Base-by-base conservation (phyloP, 148 eudicot genomes). In the Heliosperma pusillum region DNA sequence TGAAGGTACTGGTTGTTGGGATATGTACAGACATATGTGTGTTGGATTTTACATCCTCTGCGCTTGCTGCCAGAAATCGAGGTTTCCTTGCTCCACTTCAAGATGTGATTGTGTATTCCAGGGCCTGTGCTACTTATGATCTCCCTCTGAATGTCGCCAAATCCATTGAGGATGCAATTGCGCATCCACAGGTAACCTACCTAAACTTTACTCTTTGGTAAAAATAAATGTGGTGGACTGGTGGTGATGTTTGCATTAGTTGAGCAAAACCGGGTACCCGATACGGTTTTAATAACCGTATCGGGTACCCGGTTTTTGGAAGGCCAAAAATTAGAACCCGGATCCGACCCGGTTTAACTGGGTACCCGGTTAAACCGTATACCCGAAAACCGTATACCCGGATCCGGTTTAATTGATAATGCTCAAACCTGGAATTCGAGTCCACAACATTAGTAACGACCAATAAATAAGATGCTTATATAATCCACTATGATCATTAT, bases 21-120 rank as follows among this genome's bases (percentile, higher is more conserved):
- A 90, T 95, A 76, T 95, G 98, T 87, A 90, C 98, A 7, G 98
- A 95, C 79, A 71, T 95, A 27, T 95, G 98, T 72, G 97, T 95
- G 65, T 83, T 95, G 21, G 98, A 95, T 79, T 92, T 95, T 52
- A 88, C 81, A 13, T 90, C 97, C 71, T 90, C 98, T 69, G 76
- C 93, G 27, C 81, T 95, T 42, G 86, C 98, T 74, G 97, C 92
- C 60, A 87, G 98, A 84, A 95, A 95, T 75, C 96, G 88, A 24
- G 86, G 96, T 66, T 63, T 89, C 80, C 90, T 95, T 21, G 5
- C 84, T 62, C 97, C 97, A 56, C 76, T 95, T 36, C 82, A 87
- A 85, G 93, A 95, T 77, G 96, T 95, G 77, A 75, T 90, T 64
- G 90, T 95, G 59, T 95, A 95, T 73, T 95, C 98, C 21, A 79